Percentiles rank a stretch among this genome's conserved stretches.
Evolutionary conservation across 495 filamentous ascomycete genomes (phyloP).

Genomic region (Pyronema omphalodes): DNA sequence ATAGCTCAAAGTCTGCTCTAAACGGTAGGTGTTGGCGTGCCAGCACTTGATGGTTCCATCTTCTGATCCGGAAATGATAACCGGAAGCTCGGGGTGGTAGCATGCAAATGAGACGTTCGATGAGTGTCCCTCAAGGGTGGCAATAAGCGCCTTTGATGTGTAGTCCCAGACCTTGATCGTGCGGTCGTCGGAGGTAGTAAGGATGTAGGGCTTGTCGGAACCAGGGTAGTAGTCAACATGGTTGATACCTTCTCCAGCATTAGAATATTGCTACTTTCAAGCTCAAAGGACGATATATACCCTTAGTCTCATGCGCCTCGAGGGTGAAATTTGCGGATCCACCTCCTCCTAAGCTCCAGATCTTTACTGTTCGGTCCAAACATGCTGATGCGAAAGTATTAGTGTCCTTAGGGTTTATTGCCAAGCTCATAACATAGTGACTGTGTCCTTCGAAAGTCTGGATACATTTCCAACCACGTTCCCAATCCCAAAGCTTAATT

Average conservation of each 20-base stretch:
- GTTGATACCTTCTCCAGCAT: slow-evolving; percentile 40
- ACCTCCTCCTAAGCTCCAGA: slow-evolving; percentile 83
- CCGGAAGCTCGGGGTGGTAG: slow-evolving; percentile 89
- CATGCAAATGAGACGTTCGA: slow-evolving; percentile 98
- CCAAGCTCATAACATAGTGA: slow-evolving; percentile 96
- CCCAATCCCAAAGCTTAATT: slow-evolving; percentile 99
- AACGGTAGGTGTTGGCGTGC: slow-evolving; percentile 91
- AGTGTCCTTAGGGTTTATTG: slow-evolving; percentile 98
- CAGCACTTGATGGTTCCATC: slow-evolving; percentile 97
- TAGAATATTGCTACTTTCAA: slow-evolving; percentile 1
- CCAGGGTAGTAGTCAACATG: slow-evolving; percentile 96
- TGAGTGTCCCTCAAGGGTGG: slow-evolving; percentile 89
- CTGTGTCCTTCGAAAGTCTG: slow-evolving; percentile 96
- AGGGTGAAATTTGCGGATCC: slow-evolving; percentile 81
- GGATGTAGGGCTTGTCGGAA: slow-evolving; percentile 87
- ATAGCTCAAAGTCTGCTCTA: slow-evolving; percentile 91
- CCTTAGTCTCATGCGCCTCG: slow-evolving; percentile 94
- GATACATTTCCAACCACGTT: slow-evolving; percentile 93
- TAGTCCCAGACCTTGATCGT: slow-evolving; percentile 98
- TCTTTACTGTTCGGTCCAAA: slow-evolving; percentile 92
- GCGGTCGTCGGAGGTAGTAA: slow-evolving; percentile 89
- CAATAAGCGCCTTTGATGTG: slow-evolving; percentile 91
- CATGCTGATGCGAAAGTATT: slow-evolving; percentile 97
- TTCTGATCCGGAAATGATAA: slow-evolving; percentile 97
- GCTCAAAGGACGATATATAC: slow-evolving; percentile 20